These are phyloP conservation scores for Biscogniauxia marginata DNA, from an alignment of 2,329 filamentous ascomycete genomes.

Conservation along the genomic window DNA sequence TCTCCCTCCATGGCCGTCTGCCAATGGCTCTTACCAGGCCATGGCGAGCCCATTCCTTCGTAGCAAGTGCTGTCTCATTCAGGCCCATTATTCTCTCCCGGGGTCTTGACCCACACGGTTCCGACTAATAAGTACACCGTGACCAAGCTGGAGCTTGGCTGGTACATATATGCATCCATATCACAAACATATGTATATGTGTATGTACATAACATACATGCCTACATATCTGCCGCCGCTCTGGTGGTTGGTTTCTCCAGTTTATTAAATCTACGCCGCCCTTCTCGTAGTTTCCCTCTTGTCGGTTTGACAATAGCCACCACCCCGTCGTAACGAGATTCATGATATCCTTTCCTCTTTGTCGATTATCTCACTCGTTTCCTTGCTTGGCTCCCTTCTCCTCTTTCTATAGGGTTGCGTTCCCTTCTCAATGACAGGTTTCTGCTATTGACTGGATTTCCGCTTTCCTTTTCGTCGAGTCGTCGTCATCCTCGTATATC, in stretches of 20 bases:
- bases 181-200: background rate
- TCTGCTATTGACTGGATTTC: background rate
- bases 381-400: background rate
- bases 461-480: background rate
- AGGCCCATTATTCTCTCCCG: background rate
- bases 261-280: constrained; percentile 1
- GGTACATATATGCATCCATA: background rate
- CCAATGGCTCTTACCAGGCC: background rate
- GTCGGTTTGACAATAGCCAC: background rate
- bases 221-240: background rate
- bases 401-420: background rate
- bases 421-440: background rate
- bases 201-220: background rate
- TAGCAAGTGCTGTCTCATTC: background rate
- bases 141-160: background rate
- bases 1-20: too few relatives aligned
- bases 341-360: background rate
- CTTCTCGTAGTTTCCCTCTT: background rate
- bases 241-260: background rate
- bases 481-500: background rate
- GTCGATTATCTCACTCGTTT: background rate
- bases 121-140: background rate
- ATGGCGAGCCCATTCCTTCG: background rate
- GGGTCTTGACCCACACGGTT: background rate
- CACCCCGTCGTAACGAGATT: background rate